Evolutionary conservation across 75 land plant species (phyloP), one percentile per base, ranked within the genome.

Genomic region (Pseudotsuga menziesii): DNA sequence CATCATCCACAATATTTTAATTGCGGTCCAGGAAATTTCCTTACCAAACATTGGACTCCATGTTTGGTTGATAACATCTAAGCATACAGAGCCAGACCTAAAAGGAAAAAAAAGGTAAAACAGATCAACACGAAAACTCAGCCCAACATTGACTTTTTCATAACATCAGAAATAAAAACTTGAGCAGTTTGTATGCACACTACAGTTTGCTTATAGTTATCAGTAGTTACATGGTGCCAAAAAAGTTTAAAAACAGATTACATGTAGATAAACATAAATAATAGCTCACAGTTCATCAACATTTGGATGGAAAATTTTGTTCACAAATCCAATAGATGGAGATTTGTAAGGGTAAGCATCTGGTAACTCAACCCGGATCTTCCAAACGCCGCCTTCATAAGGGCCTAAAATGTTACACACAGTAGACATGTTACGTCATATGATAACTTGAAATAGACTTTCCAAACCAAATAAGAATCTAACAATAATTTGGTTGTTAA

Each of bases 271-370:
- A 29, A 78, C 61, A 44, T 16, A 11, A 41, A 16, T 26, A 77
- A 48, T 48, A 48, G 54, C 88, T 89, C 75, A 92, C 98, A 83
- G 54, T 75, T 94, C 98, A 85, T 94, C 98, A 72, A 94, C 92
- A 83, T 94, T 94, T 55, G 98, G 98, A 81, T 94, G 98, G 82
- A 83, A 94, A 71, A 94, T 92, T 77, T 85, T 88, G 93, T 94
- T 94, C 75, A 94, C 72, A 76, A 94, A 94, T 12, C 95, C 95
- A 86, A 94, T 92, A 9, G 98, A 94, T 52, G 98, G 98, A 76
- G 98, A 92, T 77, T 94, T 94, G 90, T 94, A 94, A 29, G 98
- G 98, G 75, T 94, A 94, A 72, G 93, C 93, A 81, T 92, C 95
- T 60, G 98, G 98, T 57, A 94, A 86, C 83, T 92, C 98, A 56